phyloP scores from a whole-genome alignment of 1,284 basidiomycete species.

The Heterobasidion parviporum region DNA sequence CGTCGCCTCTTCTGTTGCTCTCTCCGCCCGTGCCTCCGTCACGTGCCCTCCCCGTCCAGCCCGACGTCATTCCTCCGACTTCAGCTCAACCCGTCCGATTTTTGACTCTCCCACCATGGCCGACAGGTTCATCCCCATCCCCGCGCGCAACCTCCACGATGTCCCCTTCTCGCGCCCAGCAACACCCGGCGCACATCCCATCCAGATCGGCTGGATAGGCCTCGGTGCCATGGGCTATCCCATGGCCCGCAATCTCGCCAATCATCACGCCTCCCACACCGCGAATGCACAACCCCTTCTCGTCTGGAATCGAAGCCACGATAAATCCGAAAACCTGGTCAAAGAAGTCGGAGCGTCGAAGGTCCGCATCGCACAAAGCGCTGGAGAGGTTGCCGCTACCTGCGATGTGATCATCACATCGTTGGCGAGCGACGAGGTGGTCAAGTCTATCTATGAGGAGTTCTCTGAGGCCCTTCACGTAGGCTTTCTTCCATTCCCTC shows the following conservation, averaged over 20 bases:
- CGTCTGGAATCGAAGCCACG: slow-evolving; percentile 59
- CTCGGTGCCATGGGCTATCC: slow-evolving; percentile 63
- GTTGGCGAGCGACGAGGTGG: slow-evolving; percentile 68
- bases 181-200: slow-evolving; percentile 31
- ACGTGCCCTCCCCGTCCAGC: too few species aligned
- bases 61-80: too few species aligned
- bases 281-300: slow-evolving; percentile 36
- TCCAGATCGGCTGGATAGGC: slow-evolving; percentile 55
- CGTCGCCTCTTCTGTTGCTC: background rate
- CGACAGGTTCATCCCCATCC: background rate
- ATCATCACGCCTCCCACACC: slow-evolving; percentile 29
- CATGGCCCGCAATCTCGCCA: slow-evolving; percentile 74
- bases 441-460: slow-evolving; percentile 58
- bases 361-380: slow-evolving; percentile 43
- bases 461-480: slow-evolving; percentile 54
- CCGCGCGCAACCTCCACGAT: background rate
- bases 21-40: too few species aligned
- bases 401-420: slow-evolving; percentile 81
- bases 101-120: slow-evolving; percentile 7
- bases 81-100: background rate
- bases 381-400: slow-evolving; percentile 49
- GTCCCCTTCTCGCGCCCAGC: slow-evolving; percentile 55
- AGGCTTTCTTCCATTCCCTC: slow-evolving; percentile 4
- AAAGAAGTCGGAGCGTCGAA: slow-evolving; percentile 44
- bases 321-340: slow-evolving; percentile 49